Base-by-base conservation (phyloP, 1,139 yeast species). In the Nakaseomyces glabratus region DNA sequence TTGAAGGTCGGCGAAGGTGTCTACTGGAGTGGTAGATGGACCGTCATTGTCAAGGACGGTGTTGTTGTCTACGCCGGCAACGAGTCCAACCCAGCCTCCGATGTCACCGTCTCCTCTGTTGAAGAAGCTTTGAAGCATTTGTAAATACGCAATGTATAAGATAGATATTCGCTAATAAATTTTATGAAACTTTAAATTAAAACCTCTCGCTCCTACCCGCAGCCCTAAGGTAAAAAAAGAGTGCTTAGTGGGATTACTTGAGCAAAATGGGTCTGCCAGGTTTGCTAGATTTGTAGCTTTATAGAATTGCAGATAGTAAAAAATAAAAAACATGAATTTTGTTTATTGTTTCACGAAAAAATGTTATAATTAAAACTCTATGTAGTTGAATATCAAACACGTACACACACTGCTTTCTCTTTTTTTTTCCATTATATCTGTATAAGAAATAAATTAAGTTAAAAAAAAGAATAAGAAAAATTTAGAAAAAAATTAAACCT, bases 21-120 rank as follows among this genome's bases (percentile, higher is more conserved):
- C 21, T 53, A 65, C 41, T 74, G 94, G 65, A 73, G 82, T 41
- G 68, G 69, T 36, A 73, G 95, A 61, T 84, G 73, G 60, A 88
- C 88, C 38, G 60, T 76, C 37, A 66, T 82, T 43, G 73, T 82
- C 39, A 74, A 76, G 48, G 63, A 73, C 46, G 88, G 88, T 46
- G 64, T 65, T 41, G 72, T 82, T 46, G 61, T 62, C 34, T 82
- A 78, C 58, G 65, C 76, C 35, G 88, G 73, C 45, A 69, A 67
- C 53, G 95, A 85, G 61, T 38, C 38, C 25, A 50, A 49, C 38
- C 63, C 69, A 21, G 74, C 65, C 32, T 61, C 66, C 22, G 82
- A 66, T 31, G 82, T 71, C 50, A 68, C 77, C 35, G 82, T 74
- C 42, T 73, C 84, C 34, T 68, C 78, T 39, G 76, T 72, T 35